Percentiles rank a stretch among this genome's conserved stretches.
Conservation (phyloP, 2,329 filamentous ascomycete species). For the Hymenoscyphus fraxineus region DNA sequence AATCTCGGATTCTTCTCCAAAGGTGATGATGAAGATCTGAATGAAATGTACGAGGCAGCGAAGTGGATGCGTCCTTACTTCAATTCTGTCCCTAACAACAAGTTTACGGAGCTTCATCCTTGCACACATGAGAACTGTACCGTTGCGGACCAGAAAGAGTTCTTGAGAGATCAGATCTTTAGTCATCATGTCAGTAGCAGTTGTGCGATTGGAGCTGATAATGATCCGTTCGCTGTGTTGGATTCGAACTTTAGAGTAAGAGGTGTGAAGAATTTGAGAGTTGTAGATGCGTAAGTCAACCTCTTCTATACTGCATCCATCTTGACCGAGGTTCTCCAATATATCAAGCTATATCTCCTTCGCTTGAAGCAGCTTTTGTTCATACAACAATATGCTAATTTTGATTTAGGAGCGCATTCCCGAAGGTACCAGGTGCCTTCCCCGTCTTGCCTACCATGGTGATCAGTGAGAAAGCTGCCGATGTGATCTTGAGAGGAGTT, state of each 20-base stretch:
- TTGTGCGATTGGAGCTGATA: constrained; percentile 46
- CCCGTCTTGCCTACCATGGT: constrained; percentile 51
- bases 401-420: constrained; percentile 43
- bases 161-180: constrained; percentile 46
- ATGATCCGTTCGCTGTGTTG: constrained; percentile 44
- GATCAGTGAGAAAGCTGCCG: constrained; percentile 53
- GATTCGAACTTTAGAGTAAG: constrained; percentile 54
- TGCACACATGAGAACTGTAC: constrained; percentile 39
- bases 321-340: too few relatives aligned
- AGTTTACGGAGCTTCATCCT: constrained; percentile 42
- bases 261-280: constrained; percentile 51
- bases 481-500: constrained; percentile 5
- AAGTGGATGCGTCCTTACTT: constrained; percentile 29
- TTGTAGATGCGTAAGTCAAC: constrained; percentile 50
- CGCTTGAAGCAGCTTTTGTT: background rate
- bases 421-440: constrained; percentile 49
- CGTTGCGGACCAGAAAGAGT: constrained; percentile 40
- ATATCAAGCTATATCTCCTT: too few relatives aligned
- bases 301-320: background rate
- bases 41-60: constrained; percentile 38
- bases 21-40: constrained; percentile 41
- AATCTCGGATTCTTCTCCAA: constrained; percentile 54
- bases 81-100: constrained; percentile 35
- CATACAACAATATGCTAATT: background rate
- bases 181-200: constrained; percentile 56